phyloP scores from a whole-genome alignment of 1,284 basidiomycete genomes.

The Cronartium quercuum region DNA sequence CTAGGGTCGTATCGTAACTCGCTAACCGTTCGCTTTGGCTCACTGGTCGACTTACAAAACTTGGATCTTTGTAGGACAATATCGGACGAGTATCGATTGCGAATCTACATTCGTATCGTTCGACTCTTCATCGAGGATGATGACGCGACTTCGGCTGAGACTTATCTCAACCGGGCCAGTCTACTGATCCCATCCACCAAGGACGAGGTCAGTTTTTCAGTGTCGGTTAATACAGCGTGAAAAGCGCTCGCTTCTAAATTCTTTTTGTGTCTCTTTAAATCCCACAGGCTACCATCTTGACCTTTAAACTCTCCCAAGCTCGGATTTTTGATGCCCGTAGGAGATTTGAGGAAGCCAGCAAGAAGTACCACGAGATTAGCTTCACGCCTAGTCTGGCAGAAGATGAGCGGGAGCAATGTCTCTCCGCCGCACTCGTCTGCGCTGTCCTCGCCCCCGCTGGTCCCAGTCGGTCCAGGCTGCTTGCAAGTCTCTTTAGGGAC shows the following conservation, averaged over 20 bases:
- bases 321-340: slow-evolving; percentile 84
- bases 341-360: slow-evolving; percentile 90
- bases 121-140: slow-evolving; percentile 91
- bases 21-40: background rate
- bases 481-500: slow-evolving; percentile 87
- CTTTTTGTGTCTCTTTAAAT: background rate
- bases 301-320: slow-evolving; percentile 56
- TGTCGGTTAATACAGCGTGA: background rate
- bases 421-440: slow-evolving; percentile 79
- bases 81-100: slow-evolving; percentile 77
- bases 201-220: slow-evolving; percentile 62
- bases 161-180: slow-evolving; percentile 92
- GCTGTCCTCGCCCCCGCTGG: slow-evolving; percentile 96
- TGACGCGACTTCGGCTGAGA: slow-evolving; percentile 86
- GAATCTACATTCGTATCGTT: slow-evolving; percentile 86
- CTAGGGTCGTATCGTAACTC: background rate
- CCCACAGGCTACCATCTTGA: slow-evolving; percentile 21
- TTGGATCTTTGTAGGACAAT: slow-evolving; percentile 55
- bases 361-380: slow-evolving; percentile 86
- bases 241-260: background rate
- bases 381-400: slow-evolving; percentile 61
- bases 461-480: slow-evolving; percentile 82
- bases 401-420: slow-evolving; percentile 31
- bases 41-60: background rate
- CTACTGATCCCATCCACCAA: slow-evolving; percentile 70